These are phyloP conservation scores for Euryodendron excelsum DNA, from an alignment of 148 eudicot genomes.

Conservation along the genomic window DNA sequence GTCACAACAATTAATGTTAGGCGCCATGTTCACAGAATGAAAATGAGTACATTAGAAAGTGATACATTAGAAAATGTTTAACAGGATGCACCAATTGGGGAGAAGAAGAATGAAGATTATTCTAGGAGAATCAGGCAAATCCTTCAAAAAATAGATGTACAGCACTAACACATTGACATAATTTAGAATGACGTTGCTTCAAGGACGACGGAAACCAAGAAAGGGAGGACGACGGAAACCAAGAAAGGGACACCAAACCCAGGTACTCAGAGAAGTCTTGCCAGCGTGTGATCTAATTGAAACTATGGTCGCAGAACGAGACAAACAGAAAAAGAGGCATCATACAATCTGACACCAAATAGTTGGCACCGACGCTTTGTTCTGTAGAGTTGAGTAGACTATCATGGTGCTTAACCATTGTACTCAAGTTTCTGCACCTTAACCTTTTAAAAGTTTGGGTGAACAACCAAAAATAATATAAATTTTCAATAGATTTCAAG, in stretches of 20 bases:
- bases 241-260: neutral
- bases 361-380: neutral
- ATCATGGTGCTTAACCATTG: neutral
- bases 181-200: neutral
- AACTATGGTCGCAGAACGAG: neutral
- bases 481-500: too few relatives aligned
- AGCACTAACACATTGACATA: neutral
- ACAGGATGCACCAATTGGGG: neutral
- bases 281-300: neutral
- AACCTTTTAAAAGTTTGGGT: neutral
- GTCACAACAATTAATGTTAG: neutral
- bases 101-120: neutral
- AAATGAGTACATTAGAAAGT: neutral
- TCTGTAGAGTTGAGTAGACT: neutral
- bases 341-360: neutral
- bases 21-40: neutral
- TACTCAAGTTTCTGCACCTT: too few relatives aligned
- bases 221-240: neutral
- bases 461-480: neutral
- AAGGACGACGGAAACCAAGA: too few relatives aligned
- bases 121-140: neutral
- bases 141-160: neutral
- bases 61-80: neutral
- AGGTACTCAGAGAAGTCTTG: neutral
- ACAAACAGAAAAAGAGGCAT: neutral